A percentile compares a stretch with the other conserved stretches of the same genome.
Evolutionary conservation across 2,329 filamentous ascomycete species (phyloP).

Genomic region (Penicillium sp.): DNA sequence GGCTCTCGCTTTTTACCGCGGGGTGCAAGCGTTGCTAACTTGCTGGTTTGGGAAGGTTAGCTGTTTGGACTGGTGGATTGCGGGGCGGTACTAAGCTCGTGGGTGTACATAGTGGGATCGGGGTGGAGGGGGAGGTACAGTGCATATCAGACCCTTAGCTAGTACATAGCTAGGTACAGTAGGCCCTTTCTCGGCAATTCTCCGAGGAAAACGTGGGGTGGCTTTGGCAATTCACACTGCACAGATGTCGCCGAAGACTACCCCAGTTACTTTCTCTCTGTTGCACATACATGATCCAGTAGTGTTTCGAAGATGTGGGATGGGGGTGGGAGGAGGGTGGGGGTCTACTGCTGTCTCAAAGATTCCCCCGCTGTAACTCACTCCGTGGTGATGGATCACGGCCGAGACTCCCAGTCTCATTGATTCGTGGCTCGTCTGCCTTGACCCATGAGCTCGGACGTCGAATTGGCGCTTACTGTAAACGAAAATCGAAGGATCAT

Average conservation of each 20-base stretch:
- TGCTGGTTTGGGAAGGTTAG: neutral
- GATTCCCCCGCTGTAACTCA: neutral
- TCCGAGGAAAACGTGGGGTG: conserved; percentile 13
- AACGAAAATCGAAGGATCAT: neutral
- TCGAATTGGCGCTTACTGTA: neutral
- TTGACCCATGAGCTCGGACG: conserved; percentile 6
- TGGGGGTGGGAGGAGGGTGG: too few species aligned
- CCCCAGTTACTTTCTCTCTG: too few species aligned
- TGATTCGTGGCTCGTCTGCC: neutral
- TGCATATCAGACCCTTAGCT: too few species aligned
- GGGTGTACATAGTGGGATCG: neutral
- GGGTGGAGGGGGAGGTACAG: neutral
- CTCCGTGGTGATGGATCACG: neutral
- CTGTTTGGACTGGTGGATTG: neutral
- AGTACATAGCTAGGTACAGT: too few species aligned
- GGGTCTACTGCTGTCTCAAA: neutral
- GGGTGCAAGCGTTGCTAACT: conserved; percentile 9
- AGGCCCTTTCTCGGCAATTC: conserved; percentile 6
- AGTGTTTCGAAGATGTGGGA: too few species aligned
- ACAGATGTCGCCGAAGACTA: neutral
- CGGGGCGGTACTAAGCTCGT: neutral
- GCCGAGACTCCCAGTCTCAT: neutral
- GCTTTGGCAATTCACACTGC: neutral
- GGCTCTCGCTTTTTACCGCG: neutral
- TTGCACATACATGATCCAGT: too few species aligned